Evolutionary conservation across 768 basidiomycete species (phyloP).

Genomic region (Clavulina sp.): DNA sequence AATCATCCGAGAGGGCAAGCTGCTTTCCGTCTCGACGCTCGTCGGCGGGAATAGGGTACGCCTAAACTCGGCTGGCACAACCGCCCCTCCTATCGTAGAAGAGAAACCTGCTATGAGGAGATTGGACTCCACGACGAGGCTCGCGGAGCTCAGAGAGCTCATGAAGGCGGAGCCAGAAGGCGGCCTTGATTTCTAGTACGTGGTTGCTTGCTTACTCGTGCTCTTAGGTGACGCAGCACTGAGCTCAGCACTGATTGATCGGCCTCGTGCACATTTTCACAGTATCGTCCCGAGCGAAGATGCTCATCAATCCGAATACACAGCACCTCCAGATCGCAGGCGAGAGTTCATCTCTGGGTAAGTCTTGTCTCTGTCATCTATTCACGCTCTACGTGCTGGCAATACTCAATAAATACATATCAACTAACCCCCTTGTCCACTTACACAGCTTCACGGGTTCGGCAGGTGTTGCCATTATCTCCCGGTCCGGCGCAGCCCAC

Average conservation of each 20-base stretch:
- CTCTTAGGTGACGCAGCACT: background rate
- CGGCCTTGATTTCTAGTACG: conserved; percentile 13
- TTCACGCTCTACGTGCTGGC: too few relatives aligned
- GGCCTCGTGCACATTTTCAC: background rate
- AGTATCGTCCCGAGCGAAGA: conserved; percentile 34
- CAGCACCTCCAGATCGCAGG: conserved; percentile 57
- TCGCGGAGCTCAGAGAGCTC: conserved; percentile 9
- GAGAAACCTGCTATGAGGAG: background rate
- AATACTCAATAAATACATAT: background rate
- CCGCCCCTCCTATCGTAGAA: background rate
- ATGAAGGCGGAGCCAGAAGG: conserved; percentile 12
- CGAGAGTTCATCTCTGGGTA: conserved; percentile 64
- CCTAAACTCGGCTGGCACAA: background rate
- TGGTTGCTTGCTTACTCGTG: background rate
- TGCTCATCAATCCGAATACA: conserved; percentile 71
- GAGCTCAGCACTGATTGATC: background rate
- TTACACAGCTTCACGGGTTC: conserved; percentile 39
- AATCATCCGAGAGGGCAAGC: conserved; percentile 1
- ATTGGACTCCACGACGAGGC: conserved; percentile 10
- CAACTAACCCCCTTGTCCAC: background rate
- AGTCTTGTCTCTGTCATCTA: conserved; percentile 26
- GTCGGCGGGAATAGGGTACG: background rate
- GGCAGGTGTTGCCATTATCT: conserved; percentile 55
- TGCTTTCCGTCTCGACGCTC: background rate
- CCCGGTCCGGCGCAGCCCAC: conserved; percentile 41